Conservation (phyloP, 2,329 filamentous ascomycete species). For the Colletotrichum simmondsii region DNA sequence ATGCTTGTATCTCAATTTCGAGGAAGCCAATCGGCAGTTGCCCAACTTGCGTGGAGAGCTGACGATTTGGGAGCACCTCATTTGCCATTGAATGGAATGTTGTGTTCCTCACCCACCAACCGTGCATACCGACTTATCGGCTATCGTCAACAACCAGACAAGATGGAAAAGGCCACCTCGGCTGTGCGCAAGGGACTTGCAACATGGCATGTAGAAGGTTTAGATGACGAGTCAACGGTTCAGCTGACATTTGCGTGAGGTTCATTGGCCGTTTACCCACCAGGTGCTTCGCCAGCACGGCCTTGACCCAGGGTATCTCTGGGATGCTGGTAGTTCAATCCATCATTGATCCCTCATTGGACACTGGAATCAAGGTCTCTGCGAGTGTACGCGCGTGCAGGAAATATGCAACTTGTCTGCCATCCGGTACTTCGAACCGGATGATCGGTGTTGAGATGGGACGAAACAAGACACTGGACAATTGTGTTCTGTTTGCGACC, state of each 20-base stretch:
- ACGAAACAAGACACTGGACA: not conserved
- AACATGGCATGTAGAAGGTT: not conserved
- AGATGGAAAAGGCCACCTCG: not conserved
- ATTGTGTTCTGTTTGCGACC: not conserved
- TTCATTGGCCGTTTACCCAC: not conserved
- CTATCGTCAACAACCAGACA: not conserved
- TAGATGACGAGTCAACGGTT: not conserved
- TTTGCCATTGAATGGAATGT: not conserved
- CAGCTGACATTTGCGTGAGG: not conserved
- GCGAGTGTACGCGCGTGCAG: not conserved
- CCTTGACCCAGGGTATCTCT: not conserved
- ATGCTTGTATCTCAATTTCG: not conserved
- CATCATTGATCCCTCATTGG: not conserved
- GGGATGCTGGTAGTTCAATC: not conserved
- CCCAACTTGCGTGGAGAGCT: not conserved
- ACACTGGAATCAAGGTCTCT: not conserved
- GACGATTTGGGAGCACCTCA: not conserved
- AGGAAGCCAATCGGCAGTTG: not conserved
- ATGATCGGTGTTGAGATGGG: not conserved
- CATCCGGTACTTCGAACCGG: not conserved
- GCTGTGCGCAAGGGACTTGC: not conserved
- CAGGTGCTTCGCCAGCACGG: not conserved
- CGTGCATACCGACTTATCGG: not conserved
- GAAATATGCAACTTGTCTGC: not conserved
- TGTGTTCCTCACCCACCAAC: not conserved